Evolutionary conservation across 2,329 filamentous ascomycete genomes (phyloP).

Genomic region (Talaromyces sp.): DNA sequence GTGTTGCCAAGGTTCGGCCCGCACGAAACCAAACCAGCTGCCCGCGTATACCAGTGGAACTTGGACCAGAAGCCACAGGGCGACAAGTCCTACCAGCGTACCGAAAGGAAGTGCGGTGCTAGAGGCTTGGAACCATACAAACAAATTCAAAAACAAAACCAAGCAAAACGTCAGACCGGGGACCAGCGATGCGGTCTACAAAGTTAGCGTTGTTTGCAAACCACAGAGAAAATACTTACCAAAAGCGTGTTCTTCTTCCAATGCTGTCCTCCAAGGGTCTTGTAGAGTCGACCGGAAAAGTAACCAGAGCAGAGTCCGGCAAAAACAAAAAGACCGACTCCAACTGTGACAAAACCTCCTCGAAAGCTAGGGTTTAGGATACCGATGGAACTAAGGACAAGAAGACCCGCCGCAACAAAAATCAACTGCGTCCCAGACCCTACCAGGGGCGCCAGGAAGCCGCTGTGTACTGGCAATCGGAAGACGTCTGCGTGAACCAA

Average conservation of each 20-base stretch:
- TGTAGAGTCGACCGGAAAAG: slow-evolving; percentile 77
- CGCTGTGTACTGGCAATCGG: slow-evolving; percentile 64
- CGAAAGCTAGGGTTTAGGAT: slow-evolving; percentile 81
- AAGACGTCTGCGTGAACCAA: slow-evolving; percentile 85
- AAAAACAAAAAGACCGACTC: slow-evolving; percentile 75
- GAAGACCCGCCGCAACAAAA: slow-evolving; percentile 71
- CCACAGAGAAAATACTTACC: slow-evolving; percentile 25
- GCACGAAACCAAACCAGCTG: slow-evolving; percentile 69
- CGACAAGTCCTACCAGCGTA: slow-evolving; percentile 66
- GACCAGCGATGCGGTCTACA: slow-evolving; percentile 66
- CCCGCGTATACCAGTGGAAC: slow-evolving; percentile 78
- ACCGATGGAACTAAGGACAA: slow-evolving; percentile 68
- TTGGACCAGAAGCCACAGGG: slow-evolving; percentile 80
- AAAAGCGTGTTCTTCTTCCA: slow-evolving; percentile 72
- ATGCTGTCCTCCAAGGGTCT: slow-evolving; percentile 70
- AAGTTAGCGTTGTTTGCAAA: slow-evolving; percentile 14
- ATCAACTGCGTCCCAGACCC: slow-evolving; percentile 83
- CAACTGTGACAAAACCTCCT: slow-evolving; percentile 83
- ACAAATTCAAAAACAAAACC: slow-evolving; percentile 76
- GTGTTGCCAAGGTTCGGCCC: slow-evolving; percentile 67
- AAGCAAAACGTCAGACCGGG: slow-evolving; percentile 71
- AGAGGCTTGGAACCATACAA: slow-evolving; percentile 85
- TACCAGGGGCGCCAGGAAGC: slow-evolving; percentile 71
- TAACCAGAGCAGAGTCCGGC: slow-evolving; percentile 82
- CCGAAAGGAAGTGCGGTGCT: slow-evolving; percentile 82